phyloP scores from a whole-genome alignment of 192 early-diverging fungal genomes.

The Podila verticillata region DNA sequence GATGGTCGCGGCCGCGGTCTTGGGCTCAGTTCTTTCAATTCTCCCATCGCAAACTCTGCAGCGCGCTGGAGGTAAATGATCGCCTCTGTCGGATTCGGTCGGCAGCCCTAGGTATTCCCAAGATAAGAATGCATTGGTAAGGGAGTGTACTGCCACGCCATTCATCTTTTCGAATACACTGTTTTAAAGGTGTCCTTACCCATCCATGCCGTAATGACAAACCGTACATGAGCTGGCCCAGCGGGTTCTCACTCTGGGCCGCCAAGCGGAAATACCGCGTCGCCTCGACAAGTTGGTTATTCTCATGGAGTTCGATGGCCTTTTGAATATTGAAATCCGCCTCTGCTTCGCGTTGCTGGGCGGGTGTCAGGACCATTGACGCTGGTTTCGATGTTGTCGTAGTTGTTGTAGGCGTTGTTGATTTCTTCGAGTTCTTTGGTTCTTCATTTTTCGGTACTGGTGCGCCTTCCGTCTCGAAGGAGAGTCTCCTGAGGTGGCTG shows the following conservation, averaged over 20 bases:
- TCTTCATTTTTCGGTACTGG: background rate
- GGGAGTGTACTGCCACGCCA: too few species aligned
- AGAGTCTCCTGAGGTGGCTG: background rate
- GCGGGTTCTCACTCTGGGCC: slow-evolving; percentile 69
- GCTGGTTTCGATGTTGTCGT: background rate
- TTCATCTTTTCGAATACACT: too few species aligned
- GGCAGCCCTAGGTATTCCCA: slow-evolving; percentile 61
- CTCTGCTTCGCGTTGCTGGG: slow-evolving; percentile 48
- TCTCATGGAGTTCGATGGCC: slow-evolving; percentile 77
- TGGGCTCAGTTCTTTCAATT: slow-evolving; percentile 58
- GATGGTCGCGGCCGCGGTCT: background rate
- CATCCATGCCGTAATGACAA: slow-evolving; percentile 83
- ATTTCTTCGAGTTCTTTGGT: background rate
- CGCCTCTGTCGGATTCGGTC: slow-evolving; percentile 70
- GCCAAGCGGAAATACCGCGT: slow-evolving; percentile 78
- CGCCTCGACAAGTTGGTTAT: slow-evolving; percentile 78
- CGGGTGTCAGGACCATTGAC: slow-evolving; percentile 19
- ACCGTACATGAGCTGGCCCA: slow-evolving; percentile 84
- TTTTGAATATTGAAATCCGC: slow-evolving; percentile 71
- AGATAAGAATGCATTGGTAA: background rate
- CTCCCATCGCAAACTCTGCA: slow-evolving; percentile 74
- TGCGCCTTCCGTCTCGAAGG: background rate
- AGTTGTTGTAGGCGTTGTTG: background rate
- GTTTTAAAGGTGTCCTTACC: slow-evolving; percentile 53
- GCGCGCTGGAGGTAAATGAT: slow-evolving; percentile 80